Evolutionary conservation across 2,329 filamentous ascomycete genomes (phyloP).

Genomic region (Parasarocladium wereldwijsianum): DNA sequence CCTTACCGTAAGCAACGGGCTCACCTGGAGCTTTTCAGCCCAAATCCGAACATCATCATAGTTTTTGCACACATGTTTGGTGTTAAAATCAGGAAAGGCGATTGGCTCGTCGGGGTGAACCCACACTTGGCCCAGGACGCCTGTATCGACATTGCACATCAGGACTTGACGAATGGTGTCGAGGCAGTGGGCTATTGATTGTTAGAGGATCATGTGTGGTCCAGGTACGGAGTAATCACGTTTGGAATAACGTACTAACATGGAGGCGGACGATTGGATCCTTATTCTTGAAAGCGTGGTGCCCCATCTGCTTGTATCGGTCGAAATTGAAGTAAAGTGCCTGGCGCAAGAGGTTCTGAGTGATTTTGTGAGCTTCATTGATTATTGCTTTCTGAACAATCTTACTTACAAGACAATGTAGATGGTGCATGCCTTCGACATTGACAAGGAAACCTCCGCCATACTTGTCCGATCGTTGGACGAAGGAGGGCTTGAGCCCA

Average conservation of each 20-base stretch:
- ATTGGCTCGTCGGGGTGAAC: conserved; percentile 26
- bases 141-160: conserved; percentile 48
- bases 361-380: too few species aligned
- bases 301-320: conserved; percentile 34
- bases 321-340: conserved; percentile 43
- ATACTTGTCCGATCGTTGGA: conserved; percentile 37
- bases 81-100: conserved; percentile 48
- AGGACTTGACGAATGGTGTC: conserved; percentile 47
- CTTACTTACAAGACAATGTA: conserved; percentile 38
- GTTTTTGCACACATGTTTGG: conserved; percentile 41
- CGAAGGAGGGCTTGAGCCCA: conserved; percentile 37
- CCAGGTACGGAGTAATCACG: too few species aligned
- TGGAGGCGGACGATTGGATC: conserved; percentile 39
- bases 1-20: background rate
- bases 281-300: conserved; percentile 39
- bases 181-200: conserved; percentile 36
- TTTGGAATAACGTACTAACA: conserved; percentile 30
- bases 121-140: conserved; percentile 48
- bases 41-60: conserved; percentile 37
- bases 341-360: conserved; percentile 41
- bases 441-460: conserved; percentile 46
- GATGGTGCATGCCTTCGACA: conserved; percentile 39
- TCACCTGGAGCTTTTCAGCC: conserved; percentile 36
- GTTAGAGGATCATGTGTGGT: background rate
- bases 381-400: background rate